These are phyloP conservation scores for Nakazawaea laoshanensis DNA, from an alignment of 805 yeast genomes.

Conservation along the genomic window DNA sequence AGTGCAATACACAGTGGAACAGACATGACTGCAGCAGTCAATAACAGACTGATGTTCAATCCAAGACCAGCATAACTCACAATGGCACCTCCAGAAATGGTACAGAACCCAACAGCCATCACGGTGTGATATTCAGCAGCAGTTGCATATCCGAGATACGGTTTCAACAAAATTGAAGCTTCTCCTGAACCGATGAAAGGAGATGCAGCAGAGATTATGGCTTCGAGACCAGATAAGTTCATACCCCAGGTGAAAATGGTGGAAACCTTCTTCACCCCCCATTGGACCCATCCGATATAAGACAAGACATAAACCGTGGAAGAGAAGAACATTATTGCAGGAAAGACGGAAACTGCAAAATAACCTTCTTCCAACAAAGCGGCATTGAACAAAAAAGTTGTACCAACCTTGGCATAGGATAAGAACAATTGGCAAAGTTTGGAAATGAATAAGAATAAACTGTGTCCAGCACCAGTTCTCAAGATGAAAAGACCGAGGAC, in stretches of 20 bases:
- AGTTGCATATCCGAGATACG: slow-evolving; percentile 50
- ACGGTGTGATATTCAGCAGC: slow-evolving; percentile 55
- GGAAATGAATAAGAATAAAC: slow-evolving; percentile 53
- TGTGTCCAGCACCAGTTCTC: slow-evolving; percentile 52
- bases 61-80: slow-evolving; percentile 59
- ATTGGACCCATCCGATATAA: slow-evolving; percentile 52
- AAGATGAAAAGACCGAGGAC: slow-evolving; percentile 53
- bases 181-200: slow-evolving; percentile 65
- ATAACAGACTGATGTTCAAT: slow-evolving; percentile 51
- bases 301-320: slow-evolving; percentile 54
- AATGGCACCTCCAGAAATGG: slow-evolving; percentile 56
- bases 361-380: slow-evolving; percentile 30
- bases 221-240: slow-evolving; percentile 54
- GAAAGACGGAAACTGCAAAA: slow-evolving; percentile 52
- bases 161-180: slow-evolving; percentile 52
- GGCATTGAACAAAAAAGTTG: slow-evolving; percentile 43
- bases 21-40: slow-evolving; percentile 63
- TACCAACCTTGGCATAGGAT: slow-evolving; percentile 51
- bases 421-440: slow-evolving; percentile 47
- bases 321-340: slow-evolving; percentile 57
- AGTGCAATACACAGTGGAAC: slow-evolving; percentile 58
- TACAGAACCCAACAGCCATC: slow-evolving; percentile 55
- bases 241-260: slow-evolving; percentile 52
- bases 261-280: slow-evolving; percentile 51
- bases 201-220: slow-evolving; percentile 58